Conservation (phyloP, 192 early-diverging fungal species). For the Spinellus fusiger region DNA sequence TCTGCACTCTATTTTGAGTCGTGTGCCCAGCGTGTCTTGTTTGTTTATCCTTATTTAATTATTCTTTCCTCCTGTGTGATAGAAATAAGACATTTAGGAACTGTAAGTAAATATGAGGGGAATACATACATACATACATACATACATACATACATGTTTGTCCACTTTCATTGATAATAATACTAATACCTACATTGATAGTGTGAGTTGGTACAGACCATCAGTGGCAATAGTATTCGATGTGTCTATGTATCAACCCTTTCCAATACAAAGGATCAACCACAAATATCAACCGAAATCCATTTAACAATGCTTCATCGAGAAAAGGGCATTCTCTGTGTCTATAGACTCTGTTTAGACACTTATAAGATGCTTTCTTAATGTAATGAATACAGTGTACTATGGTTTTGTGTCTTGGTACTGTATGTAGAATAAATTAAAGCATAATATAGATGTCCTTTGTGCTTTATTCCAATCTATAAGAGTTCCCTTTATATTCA, state of each 20-base stretch:
- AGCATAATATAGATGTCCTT: too few relatives aligned
- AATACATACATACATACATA: background rate
- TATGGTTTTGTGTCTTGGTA: too few relatives aligned
- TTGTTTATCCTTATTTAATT: constrained; percentile 12
- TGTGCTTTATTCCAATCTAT: too few relatives aligned
- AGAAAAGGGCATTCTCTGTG: constrained; percentile 5
- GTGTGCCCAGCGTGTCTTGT: background rate
- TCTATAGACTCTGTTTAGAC: constrained; percentile 7
- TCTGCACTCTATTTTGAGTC: constrained; percentile 10
- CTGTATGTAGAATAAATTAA: too few relatives aligned
- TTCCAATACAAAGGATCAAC: background rate
- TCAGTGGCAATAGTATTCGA: constrained; percentile 12
- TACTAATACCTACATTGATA: background rate
- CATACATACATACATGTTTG: background rate
- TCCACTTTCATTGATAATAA: background rate
- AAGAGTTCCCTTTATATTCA: too few relatives aligned
- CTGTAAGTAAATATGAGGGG: constrained; percentile 15
- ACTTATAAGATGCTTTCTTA: too few relatives aligned
- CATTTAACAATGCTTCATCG: constrained; percentile 14
- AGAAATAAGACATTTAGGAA: constrained; percentile 16
- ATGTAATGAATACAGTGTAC: too few relatives aligned
- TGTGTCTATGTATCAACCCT: constrained; percentile 9
- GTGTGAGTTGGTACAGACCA: constrained; percentile 11
- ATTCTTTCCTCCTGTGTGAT: constrained; percentile 12
- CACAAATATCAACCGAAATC: background rate